Evolutionary conservation across 2,329 filamentous ascomycete genomes (phyloP).

Genomic region (Keithomyces neogunnii): DNA sequence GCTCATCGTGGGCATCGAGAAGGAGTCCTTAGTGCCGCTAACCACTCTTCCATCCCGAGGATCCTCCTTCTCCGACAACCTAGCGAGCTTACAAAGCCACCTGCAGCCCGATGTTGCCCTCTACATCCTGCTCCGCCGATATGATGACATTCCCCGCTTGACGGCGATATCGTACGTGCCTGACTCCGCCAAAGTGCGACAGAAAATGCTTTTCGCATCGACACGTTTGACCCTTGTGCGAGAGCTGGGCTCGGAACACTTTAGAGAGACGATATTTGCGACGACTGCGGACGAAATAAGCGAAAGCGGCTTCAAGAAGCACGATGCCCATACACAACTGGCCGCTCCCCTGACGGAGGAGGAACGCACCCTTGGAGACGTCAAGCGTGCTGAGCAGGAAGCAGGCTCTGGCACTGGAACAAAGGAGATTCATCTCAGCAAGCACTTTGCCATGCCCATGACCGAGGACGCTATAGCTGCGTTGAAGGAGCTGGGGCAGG

Average conservation of each 20-base stretch:
- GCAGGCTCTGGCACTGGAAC: slow-evolving; percentile 59
- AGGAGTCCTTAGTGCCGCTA: slow-evolving; percentile 58
- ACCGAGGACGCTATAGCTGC: slow-evolving; percentile 56
- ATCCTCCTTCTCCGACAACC: slow-evolving; percentile 54
- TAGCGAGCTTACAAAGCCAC: slow-evolving; percentile 52
- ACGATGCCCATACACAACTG: slow-evolving; percentile 57
- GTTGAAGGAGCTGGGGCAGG: slow-evolving; percentile 48
- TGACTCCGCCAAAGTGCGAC: slow-evolving; percentile 67
- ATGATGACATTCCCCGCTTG: slow-evolving; percentile 48
- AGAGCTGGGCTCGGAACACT: slow-evolving; percentile 71
- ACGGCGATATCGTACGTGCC: slow-evolving; percentile 72
- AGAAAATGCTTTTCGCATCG: slow-evolving; percentile 80
- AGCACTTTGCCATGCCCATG: slow-evolving; percentile 49
- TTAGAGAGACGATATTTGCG: slow-evolving; percentile 66
- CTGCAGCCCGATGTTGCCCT: slow-evolving; percentile 59
- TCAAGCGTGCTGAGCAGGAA: slow-evolving; percentile 67
- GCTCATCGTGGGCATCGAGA: slow-evolving; percentile 61
- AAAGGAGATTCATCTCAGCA: slow-evolving; percentile 51
- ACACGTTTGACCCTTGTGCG: slow-evolving; percentile 68
- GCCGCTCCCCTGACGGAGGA: slow-evolving; percentile 71
- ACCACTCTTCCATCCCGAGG: slow-evolving; percentile 43
- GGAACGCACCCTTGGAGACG: slow-evolving; percentile 61
- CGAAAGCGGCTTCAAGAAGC: slow-evolving; percentile 59
- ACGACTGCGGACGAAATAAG: slow-evolving; percentile 64
- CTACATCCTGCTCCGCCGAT: slow-evolving; percentile 67